Conservation (phyloP, 352 stramenopile species). For the Blastocystis hominis region DNA sequence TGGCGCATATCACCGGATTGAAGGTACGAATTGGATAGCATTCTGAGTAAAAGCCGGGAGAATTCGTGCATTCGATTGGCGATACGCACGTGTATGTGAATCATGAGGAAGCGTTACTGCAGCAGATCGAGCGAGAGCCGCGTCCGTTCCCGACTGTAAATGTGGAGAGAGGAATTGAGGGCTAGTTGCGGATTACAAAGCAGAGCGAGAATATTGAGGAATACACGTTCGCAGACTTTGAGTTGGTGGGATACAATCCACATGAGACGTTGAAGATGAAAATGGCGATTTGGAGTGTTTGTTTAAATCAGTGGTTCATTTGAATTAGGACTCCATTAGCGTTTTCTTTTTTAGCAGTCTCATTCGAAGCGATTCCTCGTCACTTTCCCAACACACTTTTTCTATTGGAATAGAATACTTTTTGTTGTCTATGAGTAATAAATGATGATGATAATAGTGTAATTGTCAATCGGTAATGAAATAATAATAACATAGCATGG, state of each 20-base stretch:
- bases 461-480: not conserved
- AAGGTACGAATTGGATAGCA: not conserved
- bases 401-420: too few relatives aligned
- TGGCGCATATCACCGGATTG: conserved; percentile 81
- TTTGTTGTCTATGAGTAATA: too few relatives aligned
- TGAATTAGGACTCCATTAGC: too few relatives aligned
- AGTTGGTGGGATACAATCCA: conserved; percentile 84
- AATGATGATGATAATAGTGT: not conserved
- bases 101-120: conserved; percentile 88
- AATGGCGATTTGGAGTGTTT: conserved; percentile 74
- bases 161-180: conserved; percentile 67
- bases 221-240: conserved; percentile 90
- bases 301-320: not conserved
- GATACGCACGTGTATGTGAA: conserved; percentile 98
- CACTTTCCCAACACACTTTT: too few relatives aligned
- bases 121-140: conserved; percentile 83
- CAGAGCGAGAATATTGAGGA: conserved; percentile 80
- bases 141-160: conserved; percentile 84
- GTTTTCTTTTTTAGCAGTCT: too few relatives aligned
- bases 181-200: conserved; percentile 65
- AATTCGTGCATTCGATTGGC: conserved; percentile 96
- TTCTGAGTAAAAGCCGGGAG: conserved; percentile 73
- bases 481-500: not conserved
- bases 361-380: too few relatives aligned
- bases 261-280: conserved; percentile 95